Conservation (phyloP, 331 rosid genomes). For the Saraca asoca region DNA sequence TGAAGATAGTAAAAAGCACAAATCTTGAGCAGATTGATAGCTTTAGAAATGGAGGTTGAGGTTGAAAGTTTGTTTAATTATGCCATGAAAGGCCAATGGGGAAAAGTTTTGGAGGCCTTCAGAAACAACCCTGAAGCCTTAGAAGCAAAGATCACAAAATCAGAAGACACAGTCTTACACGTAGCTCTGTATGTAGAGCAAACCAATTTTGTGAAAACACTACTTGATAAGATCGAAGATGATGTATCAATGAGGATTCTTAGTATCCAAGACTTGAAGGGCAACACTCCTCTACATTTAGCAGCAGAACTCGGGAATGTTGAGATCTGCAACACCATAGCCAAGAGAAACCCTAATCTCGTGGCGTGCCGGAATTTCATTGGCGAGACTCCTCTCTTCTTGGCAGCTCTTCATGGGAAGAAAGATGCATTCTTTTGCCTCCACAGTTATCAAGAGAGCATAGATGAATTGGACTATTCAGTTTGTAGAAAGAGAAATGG, state of each 20-base stretch:
- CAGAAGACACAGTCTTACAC: slow-evolving; percentile 45
- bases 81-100: slow-evolving; percentile 43
- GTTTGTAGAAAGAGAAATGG: slow-evolving; percentile 33
- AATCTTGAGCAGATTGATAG: slow-evolving; percentile 10
- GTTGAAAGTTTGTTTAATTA: slow-evolving; percentile 35
- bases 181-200: slow-evolving; percentile 40
- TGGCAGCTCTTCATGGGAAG: slow-evolving; percentile 46
- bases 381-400: slow-evolving; percentile 48
- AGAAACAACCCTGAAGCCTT: slow-evolving; percentile 31
- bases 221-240: slow-evolving; percentile 34
- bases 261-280: slow-evolving; percentile 37
- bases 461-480: slow-evolving; percentile 17
- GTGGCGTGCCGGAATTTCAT: slow-evolving; percentile 23
- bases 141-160: slow-evolving; percentile 45
- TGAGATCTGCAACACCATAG: slow-evolving; percentile 36
- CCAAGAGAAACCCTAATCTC: slow-evolving; percentile 31
- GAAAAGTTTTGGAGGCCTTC: slow-evolving; percentile 36
- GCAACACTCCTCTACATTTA: slow-evolving; percentile 45
- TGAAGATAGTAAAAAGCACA: not conserved
- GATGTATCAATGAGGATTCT: slow-evolving; percentile 24
- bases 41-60: slow-evolving; percentile 34
- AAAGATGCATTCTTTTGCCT: slow-evolving; percentile 46
- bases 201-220: slow-evolving; percentile 32
- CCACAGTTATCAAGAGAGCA: not conserved
- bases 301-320: slow-evolving; percentile 50